Percentiles rank a stretch among this genome's conserved stretches.
phyloP scores from a whole-genome alignment of 2,329 filamentous ascomycete species.

The Calonectria naviculata region DNA sequence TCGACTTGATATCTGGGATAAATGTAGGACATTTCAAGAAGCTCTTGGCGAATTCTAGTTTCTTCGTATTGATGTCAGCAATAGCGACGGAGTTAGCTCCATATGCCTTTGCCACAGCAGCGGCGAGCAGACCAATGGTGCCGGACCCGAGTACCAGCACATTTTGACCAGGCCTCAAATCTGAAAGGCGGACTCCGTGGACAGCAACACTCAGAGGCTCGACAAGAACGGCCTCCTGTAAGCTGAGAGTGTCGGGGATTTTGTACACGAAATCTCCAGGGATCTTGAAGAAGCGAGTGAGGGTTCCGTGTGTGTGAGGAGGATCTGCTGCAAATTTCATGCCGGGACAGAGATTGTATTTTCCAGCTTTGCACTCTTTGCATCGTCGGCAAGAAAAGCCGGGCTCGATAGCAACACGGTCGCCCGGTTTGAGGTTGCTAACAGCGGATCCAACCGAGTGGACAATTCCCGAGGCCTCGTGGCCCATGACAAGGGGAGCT shows the following conservation, averaged over 20 bases:
- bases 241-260: constrained; percentile 77
- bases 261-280: constrained; percentile 94
- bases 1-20: not conserved
- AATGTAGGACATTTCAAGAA: constrained; percentile 22
- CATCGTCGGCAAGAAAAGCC: constrained; percentile 87
- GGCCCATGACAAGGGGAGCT: constrained; percentile 81
- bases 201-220: constrained; percentile 89
- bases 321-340: constrained; percentile 84
- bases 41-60: constrained; percentile 30
- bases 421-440: constrained; percentile 73
- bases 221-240: constrained; percentile 89
- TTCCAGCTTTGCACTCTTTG: constrained; percentile 79
- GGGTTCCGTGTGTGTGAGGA: constrained; percentile 73
- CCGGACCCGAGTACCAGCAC: constrained; percentile 91
- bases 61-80: constrained; percentile 29
- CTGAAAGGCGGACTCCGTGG: constrained; percentile 81
- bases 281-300: constrained; percentile 85
- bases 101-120: constrained; percentile 83
- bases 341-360: constrained; percentile 88
- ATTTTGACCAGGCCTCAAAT: constrained; percentile 76
- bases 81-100: constrained; percentile 71
- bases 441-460: constrained; percentile 75
- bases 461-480: constrained; percentile 79
- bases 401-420: constrained; percentile 92
- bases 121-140: constrained; percentile 87